Evolutionary conservation across 1,284 basidiomycete genomes (phyloP), one percentile per base, ranked within the genome.

Genomic region (Sporisorium graminicola): DNA sequence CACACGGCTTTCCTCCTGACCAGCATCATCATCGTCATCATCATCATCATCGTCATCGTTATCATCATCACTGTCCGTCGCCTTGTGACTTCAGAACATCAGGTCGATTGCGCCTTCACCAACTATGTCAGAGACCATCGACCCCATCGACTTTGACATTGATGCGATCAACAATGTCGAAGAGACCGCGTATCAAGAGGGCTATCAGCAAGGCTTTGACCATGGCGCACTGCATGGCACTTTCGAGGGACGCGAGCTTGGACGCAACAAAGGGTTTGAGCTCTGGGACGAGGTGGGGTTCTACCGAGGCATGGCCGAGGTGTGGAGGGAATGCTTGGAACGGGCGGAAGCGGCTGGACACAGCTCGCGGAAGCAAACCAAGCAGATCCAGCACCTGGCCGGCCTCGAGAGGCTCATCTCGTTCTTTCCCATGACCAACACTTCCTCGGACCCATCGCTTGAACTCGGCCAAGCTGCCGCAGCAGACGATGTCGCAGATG

Each of bases 251-350:
- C 89, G 94, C n/a, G 91, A 92, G 3, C 88, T 98, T 5, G 96
- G 95, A 1, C 89, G 91, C 69, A 92, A 94, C 81, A 95, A 98
- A 84, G 94, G 93, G 0, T 98, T 92, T 86, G 94, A 96, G 86
- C 90, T 98, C 85, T 98, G 95, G 94, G 94, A 97, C 86, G 96
- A 98, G 86, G 89, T 98, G 7, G 95, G 93, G 2, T 98, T 92
- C 84, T 96, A 96, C 84, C 90, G 93, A 81, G 95, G 94, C 3
- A 92, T 92, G 82, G 93, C 94, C 4, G 74, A 82, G 58, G 89
- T 91, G 66, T 97, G 93, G 92, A 53, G 58, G 49, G 51, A 61
- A 20, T 37, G 58, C n/a, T 20, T 78, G 40, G 55, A 73, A 31
- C 73, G 61, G 49, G 64, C 63, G 14, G 67, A 74, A 29, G 57